Evolutionary conservation across 1,139 yeast species (phyloP).

Genomic region (Blastobotrys persicus): DNA sequence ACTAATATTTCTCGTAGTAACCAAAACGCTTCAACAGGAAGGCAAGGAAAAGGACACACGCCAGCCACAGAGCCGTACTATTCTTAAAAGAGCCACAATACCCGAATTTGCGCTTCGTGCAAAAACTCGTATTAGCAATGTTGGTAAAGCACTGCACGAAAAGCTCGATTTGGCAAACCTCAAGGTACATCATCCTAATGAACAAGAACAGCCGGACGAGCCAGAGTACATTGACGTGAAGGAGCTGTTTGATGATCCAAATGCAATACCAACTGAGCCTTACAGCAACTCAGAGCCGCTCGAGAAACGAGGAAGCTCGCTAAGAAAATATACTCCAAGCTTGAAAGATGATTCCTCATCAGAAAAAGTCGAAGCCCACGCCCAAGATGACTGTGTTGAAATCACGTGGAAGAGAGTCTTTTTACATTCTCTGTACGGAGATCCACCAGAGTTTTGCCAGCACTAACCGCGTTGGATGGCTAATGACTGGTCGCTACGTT

Average conservation of each 20-base stretch:
- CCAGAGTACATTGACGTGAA: background rate
- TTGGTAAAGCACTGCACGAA: background rate
- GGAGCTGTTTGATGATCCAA: background rate
- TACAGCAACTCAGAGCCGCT: background rate
- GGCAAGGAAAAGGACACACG: background rate
- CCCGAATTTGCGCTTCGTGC: background rate
- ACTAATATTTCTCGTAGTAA: background rate
- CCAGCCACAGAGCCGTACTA: no score
- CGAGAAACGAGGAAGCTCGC: background rate
- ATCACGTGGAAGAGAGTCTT: slow-evolving; percentile 30
- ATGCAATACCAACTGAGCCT: background rate
- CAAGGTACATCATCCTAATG: background rate
- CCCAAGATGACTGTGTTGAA: slow-evolving; percentile 23
- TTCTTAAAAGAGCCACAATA: background rate
- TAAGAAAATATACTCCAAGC: background rate
- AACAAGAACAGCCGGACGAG: background rate
- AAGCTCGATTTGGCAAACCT: slow-evolving; percentile 2
- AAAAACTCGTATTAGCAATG: slow-evolving; percentile 5
- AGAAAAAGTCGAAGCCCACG: slow-evolving; percentile 1
- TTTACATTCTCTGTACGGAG: slow-evolving; percentile 29
- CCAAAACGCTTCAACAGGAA: background rate
- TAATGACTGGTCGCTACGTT: no score
- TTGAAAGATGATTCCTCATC: background rate
- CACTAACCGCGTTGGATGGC: slow-evolving; percentile 8
- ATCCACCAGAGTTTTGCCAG: slow-evolving; percentile 26